Evolutionary conservation across 2,329 filamentous ascomycete genomes (phyloP).

Genomic region (Lithohypha guttulata): DNA sequence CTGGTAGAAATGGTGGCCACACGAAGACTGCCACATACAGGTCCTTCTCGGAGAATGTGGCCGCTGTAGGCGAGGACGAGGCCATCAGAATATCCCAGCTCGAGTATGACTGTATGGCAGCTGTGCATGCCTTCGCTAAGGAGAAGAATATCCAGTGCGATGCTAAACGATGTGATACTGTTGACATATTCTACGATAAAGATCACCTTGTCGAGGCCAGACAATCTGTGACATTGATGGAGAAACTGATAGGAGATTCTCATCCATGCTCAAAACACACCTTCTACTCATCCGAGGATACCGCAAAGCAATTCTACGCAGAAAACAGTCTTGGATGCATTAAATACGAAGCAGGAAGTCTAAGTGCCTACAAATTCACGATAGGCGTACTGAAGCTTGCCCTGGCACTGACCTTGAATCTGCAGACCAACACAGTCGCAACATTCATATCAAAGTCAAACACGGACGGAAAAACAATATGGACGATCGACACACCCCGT

Average conservation of each 20-base stretch:
- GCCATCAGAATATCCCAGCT: constrained; percentile 43
- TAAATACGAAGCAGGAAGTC: constrained; percentile 36
- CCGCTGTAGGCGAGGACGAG: constrained; percentile 36
- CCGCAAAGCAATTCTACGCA: constrained; percentile 32
- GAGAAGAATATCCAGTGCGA: constrained; percentile 42
- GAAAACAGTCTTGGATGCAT: constrained; percentile 38
- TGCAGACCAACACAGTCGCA: constrained; percentile 26
- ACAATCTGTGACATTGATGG: constrained; percentile 37
- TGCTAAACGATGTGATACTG: constrained; percentile 40
- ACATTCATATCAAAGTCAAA: constrained; percentile 14
- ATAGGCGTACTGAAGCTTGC: constrained; percentile 38
- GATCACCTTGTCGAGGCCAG: constrained; percentile 31
- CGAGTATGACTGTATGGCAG: constrained; percentile 43
- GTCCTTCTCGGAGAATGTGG: constrained; percentile 39
- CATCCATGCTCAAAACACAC: constrained; percentile 36
- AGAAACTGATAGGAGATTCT: constrained; percentile 32
- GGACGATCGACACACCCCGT: constrained; percentile 32
- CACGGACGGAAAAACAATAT: constrained; percentile 9
- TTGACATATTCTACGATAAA: constrained; percentile 48
- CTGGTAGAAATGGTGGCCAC: constrained; percentile 35
- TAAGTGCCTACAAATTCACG: constrained; percentile 32
- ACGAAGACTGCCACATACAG: constrained; percentile 43
- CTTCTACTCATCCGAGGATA: constrained; percentile 35
- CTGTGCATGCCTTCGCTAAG: constrained; percentile 45
- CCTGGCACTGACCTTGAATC: constrained; percentile 26